These are phyloP conservation scores for Acanthamoeba healyi DNA, from an alignment of 208 protist genomes.

Conservation along the genomic window DNA sequence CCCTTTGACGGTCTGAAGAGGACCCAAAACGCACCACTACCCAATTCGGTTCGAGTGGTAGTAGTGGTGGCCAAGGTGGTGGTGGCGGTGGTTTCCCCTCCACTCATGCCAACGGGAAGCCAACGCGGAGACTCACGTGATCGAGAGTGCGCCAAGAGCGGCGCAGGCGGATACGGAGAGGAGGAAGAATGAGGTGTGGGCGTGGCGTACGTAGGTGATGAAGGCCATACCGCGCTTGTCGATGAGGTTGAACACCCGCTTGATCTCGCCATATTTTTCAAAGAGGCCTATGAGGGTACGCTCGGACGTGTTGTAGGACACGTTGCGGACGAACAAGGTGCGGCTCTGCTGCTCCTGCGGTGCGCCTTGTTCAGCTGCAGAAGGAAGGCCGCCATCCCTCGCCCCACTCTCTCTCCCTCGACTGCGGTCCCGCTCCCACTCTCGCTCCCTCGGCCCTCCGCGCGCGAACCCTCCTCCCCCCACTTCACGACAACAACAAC, in stretches of 20 bases:
- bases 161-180: not conserved
- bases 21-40: no score
- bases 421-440: not conserved
- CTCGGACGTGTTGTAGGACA: not conserved
- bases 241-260: conserved; percentile 36
- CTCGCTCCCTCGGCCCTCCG: not conserved
- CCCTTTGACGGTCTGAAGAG: no score
- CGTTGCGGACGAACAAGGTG: not conserved
- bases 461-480: not conserved
- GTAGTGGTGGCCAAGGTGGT: no score
- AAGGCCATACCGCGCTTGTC: conserved; percentile 51
- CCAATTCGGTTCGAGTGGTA: no score
- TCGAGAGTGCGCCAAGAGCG: not conserved
- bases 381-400: not conserved
- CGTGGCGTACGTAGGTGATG: not conserved
- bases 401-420: not conserved
- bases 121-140: no score
- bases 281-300: not conserved
- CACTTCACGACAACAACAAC: no score
- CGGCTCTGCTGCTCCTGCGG: not conserved
- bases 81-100: no score
- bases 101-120: no score
- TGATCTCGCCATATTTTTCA: not conserved
- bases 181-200: not conserved
- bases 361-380: not conserved